Percentiles rank a stretch among this genome's conserved stretches.
phyloP scores from a whole-genome alignment of 2,329 filamentous ascomycete species.

The Xylariaceae sp. region DNA sequence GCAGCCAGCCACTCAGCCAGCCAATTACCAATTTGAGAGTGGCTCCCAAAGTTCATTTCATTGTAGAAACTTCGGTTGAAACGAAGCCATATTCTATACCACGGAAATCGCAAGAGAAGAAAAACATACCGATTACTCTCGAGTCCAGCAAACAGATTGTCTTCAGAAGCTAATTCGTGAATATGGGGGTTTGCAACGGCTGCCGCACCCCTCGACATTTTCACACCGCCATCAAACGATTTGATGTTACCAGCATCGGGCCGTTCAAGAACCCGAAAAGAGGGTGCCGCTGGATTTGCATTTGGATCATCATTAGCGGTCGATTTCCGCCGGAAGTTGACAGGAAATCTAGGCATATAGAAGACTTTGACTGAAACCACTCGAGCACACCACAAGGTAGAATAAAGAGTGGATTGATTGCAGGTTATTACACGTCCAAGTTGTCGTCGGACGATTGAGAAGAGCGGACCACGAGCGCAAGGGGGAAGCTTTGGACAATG shows the following conservation, averaged over 20 bases:
- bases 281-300: constrained; percentile 46
- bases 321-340: constrained; percentile 58
- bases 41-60: too few relatives aligned
- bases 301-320: constrained; percentile 53
- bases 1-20: not conserved
- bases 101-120: too few relatives aligned
- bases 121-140: constrained; percentile 56
- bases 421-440: constrained; percentile 10
- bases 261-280: constrained; percentile 57
- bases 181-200: constrained; percentile 34
- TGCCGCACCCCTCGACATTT: constrained; percentile 39
- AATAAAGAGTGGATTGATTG: too few relatives aligned
- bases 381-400: constrained; percentile 19
- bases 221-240: constrained; percentile 49
- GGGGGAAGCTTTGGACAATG: constrained; percentile 11
- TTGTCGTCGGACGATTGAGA: constrained; percentile 3
- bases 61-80: too few relatives aligned
- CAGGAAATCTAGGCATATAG: constrained; percentile 61
- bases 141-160: constrained; percentile 56
- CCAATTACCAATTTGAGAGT: not conserved
- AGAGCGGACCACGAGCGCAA: constrained; percentile 8
- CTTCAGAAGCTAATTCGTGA: constrained; percentile 38
- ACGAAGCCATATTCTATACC: too few relatives aligned
- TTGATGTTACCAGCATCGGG: constrained; percentile 42
- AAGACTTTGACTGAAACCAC: constrained; percentile 26